These are phyloP conservation scores for Fusarium brevicatenulatum DNA, from an alignment of 2,329 filamentous ascomycete species.

Conservation along the genomic window DNA sequence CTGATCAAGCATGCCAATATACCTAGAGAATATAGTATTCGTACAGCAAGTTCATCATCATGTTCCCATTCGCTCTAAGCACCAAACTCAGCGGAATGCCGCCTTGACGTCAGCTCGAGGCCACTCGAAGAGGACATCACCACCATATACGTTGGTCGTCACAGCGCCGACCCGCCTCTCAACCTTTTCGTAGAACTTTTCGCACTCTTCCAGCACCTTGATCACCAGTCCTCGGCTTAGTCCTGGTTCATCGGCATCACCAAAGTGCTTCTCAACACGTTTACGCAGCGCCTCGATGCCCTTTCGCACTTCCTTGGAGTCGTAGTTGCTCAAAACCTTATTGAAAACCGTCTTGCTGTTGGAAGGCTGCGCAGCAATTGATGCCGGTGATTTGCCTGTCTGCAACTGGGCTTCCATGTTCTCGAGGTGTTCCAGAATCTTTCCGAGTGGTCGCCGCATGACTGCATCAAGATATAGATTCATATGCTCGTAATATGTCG, in stretches of 20 bases:
- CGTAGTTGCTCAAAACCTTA: constrained; percentile 83
- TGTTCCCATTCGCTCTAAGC: constrained; percentile 24
- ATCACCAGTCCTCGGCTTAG: constrained; percentile 68
- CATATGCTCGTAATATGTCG: constrained; percentile 88
- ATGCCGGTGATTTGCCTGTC: constrained; percentile 66
- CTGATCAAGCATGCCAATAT: constrained; percentile 24
- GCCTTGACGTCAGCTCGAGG: constrained; percentile 70
- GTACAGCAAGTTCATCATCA: constrained; percentile 35
- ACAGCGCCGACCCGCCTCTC: constrained; percentile 69
- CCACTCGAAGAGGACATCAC: constrained; percentile 73
- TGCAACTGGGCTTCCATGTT: constrained; percentile 80
- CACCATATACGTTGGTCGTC: constrained; percentile 71
- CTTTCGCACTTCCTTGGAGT: constrained; percentile 85
- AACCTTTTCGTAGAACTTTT: constrained; percentile 70
- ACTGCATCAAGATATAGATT: constrained; percentile 86
- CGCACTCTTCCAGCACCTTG: constrained; percentile 69
- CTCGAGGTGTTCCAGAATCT: constrained; percentile 90
- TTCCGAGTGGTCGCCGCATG: constrained; percentile 87
- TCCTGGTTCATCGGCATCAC: constrained; percentile 81
- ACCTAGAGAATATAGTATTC: constrained; percentile 23
- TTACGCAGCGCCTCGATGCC: constrained; percentile 91
- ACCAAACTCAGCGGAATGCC: constrained; percentile 57
- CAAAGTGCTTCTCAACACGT: constrained; percentile 97
- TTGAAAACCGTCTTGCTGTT: constrained; percentile 86
- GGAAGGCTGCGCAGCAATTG: constrained; percentile 81